Conservation (phyloP, 2,329 filamentous ascomycete species). For the Aspergillaceae sp. region DNA sequence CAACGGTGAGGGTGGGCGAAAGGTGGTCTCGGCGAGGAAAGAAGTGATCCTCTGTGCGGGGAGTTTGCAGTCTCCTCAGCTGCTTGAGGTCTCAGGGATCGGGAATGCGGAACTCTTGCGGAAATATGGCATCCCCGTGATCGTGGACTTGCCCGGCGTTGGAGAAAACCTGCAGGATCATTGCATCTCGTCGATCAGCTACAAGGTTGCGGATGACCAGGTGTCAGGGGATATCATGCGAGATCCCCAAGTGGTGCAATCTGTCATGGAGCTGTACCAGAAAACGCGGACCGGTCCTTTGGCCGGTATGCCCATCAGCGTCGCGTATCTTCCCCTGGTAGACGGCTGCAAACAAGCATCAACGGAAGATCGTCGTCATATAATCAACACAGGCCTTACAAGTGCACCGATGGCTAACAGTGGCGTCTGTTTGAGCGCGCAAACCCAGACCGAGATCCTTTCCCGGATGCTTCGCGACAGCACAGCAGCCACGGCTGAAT, state of each 20-base stretch:
- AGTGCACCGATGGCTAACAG: background rate
- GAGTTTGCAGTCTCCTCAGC: constrained; percentile 47
- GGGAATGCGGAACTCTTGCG: constrained; percentile 41
- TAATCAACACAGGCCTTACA: background rate
- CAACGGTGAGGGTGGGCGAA: constrained; percentile 10
- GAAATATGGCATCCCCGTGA: constrained; percentile 32
- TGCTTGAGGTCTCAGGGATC: constrained; percentile 54
- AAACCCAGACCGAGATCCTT: constrained; percentile 2
- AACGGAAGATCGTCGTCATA: constrained; percentile 1
- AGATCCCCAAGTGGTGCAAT: constrained; percentile 11
- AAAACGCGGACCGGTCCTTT: constrained; percentile 18
- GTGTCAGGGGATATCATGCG: constrained; percentile 16
- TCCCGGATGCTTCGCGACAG: constrained; percentile 8
- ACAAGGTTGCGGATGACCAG: constrained; percentile 17
- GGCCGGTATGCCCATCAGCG: constrained; percentile 12
- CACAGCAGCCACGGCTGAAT: constrained; percentile 12
- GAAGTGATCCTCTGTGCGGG: constrained; percentile 56
- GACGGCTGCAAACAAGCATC: constrained; percentile 3
- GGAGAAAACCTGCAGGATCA: constrained; percentile 47
- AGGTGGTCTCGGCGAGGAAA: constrained; percentile 22
- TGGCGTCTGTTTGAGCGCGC: background rate
- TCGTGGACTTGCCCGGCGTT: constrained; percentile 39
- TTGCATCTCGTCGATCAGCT: constrained; percentile 4
- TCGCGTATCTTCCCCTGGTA: constrained; percentile 6
- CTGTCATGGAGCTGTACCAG: constrained; percentile 17